Base-by-base conservation (phyloP, 2,329 filamentous ascomycete genomes). In the Calonectria pteridis region DNA sequence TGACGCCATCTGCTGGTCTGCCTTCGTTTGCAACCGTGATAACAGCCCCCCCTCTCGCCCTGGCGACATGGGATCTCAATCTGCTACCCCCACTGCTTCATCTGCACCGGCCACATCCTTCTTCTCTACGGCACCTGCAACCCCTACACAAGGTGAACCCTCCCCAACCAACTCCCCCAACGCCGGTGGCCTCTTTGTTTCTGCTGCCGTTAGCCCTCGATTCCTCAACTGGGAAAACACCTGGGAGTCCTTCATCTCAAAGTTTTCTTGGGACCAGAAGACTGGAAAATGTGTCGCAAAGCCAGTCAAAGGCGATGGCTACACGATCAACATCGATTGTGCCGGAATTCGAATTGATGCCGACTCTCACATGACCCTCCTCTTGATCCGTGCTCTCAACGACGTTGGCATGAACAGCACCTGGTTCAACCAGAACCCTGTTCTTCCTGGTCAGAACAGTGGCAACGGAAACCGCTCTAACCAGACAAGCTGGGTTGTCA, bases 11-110 rank as follows among this genome's bases (percentile, higher is more conserved):
- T 86, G 85, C 75, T 82, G 84, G 79, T 84, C 84, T 49, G 85
- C 85, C 4, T 86, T 86, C 76, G 83, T 86, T 72, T 86, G 85
- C 78, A 86, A 86, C 64, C 80, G 82, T 18, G 81, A 85, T 28
- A 78, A 81, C 23, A 70, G 78, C 6, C 75, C 84, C 11, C 84
- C 84, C 40, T 71, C 81, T 71, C 81, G 81, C 6, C 84, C 84
- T 49, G 80, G 79, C 11, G 83, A 84, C 63, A 84, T 84, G 83
- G 81, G 79, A 7, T 80, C 82, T 55, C 82, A 81, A 18, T 83
- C 83, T 18, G 84, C 83, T n/a, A 81, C 84, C 6, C 59, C 81
- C 37, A 83, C 83, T 13, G 78, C 79, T 16, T 78, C 83, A 26
- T 81, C 82, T 64, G 78, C 81, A 37, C 83, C 84, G 23, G 76